Evolutionary conservation across 345 rosid genomes (phyloP).

Genomic region (Melaleuca alternifolia): DNA sequence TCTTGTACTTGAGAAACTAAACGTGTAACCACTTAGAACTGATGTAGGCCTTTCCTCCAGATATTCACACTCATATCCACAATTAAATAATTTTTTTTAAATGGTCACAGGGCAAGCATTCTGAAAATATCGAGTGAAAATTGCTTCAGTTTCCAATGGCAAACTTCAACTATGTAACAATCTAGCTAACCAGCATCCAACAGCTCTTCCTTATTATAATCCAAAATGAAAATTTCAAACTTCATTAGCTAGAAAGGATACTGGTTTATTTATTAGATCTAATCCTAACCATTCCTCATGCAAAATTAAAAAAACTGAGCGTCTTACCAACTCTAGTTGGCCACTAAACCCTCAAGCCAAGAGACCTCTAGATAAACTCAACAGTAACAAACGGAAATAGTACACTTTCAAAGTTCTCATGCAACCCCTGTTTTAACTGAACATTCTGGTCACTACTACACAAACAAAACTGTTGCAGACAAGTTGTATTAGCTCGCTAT

Average conservation of each 20-base stretch:
- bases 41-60: background rate
- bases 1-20: background rate
- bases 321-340: background rate
- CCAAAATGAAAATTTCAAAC: background rate
- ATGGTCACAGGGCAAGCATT: background rate
- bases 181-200: background rate
- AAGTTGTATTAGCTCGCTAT: background rate
- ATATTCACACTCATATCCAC: background rate
- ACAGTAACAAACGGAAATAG: background rate
- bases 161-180: background rate
- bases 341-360: background rate
- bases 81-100: background rate
- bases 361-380: background rate
- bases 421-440: background rate
- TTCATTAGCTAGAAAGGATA: background rate
- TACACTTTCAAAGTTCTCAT: background rate
- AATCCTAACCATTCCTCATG: background rate
- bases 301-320: background rate
- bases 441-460: background rate
- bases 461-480: background rate
- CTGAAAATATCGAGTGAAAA: background rate
- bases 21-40: background rate
- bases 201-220: background rate
- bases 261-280: background rate
- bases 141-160: background rate